phyloP scores from a whole-genome alignment of 106 monocot species.

The Allium cepa region DNA sequence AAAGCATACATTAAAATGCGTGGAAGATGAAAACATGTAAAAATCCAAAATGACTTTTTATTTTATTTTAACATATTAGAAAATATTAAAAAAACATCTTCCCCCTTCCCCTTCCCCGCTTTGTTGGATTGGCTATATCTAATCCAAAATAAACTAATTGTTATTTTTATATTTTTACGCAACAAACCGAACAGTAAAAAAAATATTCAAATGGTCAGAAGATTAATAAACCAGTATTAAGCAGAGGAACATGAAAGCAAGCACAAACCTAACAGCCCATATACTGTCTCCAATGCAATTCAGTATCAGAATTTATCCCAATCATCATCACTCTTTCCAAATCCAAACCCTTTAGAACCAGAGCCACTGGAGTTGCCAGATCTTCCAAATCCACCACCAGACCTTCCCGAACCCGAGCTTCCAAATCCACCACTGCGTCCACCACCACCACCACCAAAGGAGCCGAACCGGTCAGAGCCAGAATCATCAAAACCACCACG shows the following conservation, averaged over 20 bases:
- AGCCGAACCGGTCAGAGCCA: not conserved
- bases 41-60: no score
- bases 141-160: no score
- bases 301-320: not conserved
- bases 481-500: not conserved
- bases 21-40: no score
- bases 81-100: no score
- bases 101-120: no score
- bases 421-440: constrained; percentile 1
- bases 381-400: constrained; percentile 2
- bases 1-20: no score
- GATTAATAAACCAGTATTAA: no score
- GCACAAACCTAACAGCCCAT: not conserved
- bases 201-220: no score
- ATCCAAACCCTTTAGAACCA: constrained; percentile 5
- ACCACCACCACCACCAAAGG: constrained; percentile 5
- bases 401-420: not conserved
- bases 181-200: no score
- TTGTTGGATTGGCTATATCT: no score
- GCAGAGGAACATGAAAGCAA: not conserved
- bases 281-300: not conserved
- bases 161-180: no score
- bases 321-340: not conserved
- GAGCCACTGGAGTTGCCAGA: not conserved
- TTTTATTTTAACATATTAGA: no score